These are phyloP conservation scores for Solanum arcanum DNA, from an alignment of 257 asterid species.

Conservation along the genomic window DNA sequence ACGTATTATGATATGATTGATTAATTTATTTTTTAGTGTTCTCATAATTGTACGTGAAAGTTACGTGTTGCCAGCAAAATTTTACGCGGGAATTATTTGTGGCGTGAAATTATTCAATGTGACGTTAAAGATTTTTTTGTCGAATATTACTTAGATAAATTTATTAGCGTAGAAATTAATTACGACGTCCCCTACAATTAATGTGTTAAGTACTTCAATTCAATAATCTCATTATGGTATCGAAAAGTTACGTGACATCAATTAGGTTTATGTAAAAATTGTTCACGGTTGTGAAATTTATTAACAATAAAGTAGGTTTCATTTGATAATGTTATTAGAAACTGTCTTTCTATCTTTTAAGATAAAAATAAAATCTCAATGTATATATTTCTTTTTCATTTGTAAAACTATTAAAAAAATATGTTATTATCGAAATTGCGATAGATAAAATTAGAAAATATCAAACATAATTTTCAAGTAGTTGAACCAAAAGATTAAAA, in stretches of 20 bases:
- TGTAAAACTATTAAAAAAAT: rapidly evolving
- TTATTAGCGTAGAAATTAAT: background rate
- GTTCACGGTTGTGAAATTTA: background rate
- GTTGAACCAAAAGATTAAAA: background rate
- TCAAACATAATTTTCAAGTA: background rate
- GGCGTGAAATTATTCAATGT: background rate
- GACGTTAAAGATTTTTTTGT: background rate
- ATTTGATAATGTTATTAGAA: background rate
- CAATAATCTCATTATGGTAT: background rate
- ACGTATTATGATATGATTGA: background rate
- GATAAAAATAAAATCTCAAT: background rate
- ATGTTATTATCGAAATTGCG: background rate
- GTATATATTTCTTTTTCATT: background rate
- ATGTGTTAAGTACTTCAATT: background rate
- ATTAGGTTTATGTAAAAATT: background rate
- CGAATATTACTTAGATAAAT: background rate
- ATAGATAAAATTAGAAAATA: background rate
- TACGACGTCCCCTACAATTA: too few species aligned
- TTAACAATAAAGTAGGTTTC: background rate
- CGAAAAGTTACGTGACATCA: background rate
- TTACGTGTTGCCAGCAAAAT: rapidly evolving
- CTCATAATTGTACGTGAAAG: background rate
- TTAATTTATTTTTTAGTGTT: background rate
- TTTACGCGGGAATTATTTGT: background rate
- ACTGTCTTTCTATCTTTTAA: too few species aligned